Percentiles rank a stretch among this genome's conserved stretches.
Conservation (phyloP, 2,329 filamentous ascomycete genomes). For the Phyllosticta capitalensis region DNA sequence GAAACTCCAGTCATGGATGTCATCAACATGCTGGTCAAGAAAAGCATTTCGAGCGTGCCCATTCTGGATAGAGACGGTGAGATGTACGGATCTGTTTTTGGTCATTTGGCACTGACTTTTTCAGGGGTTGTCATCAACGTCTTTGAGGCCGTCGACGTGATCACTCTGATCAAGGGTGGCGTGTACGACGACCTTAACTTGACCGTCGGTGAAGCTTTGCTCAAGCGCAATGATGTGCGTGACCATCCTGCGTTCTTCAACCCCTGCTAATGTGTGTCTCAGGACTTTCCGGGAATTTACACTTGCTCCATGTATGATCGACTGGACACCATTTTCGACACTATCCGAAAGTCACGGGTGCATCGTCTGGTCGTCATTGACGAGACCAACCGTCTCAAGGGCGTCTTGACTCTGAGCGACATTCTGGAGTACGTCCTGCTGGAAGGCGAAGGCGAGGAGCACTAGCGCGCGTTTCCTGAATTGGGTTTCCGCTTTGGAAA, state of each 20-base stretch:
- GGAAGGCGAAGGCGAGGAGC: conserved; percentile 56
- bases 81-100: conserved; percentile 13
- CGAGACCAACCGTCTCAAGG: conserved; percentile 74
- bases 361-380: conserved; percentile 91
- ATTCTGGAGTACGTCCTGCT: conserved; percentile 92
- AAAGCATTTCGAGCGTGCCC: conserved; percentile 90
- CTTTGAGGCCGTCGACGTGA: conserved; percentile 96
- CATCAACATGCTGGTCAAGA: conserved; percentile 83
- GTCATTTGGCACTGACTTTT: conserved; percentile 6
- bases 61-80: conserved; percentile 70
- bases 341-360: conserved; percentile 86
- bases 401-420: conserved; percentile 87
- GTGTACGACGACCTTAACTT: conserved; percentile 83
- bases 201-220: conserved; percentile 78
- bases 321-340: conserved; percentile 92
- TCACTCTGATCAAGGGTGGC: conserved; percentile 87
- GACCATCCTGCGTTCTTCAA: not conserved
- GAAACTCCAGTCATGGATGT: conserved; percentile 85
- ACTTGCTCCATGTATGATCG: conserved; percentile 88
- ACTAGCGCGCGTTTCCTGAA: not conserved
- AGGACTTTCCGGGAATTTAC: conserved; percentile 93
- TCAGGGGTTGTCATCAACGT: conserved; percentile 74
- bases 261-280: not conserved
- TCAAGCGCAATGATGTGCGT: conserved; percentile 67
- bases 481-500: not conserved